Conservation (phyloP, 169 alveolate genomes). For the Eimeria falciformis region DNA sequence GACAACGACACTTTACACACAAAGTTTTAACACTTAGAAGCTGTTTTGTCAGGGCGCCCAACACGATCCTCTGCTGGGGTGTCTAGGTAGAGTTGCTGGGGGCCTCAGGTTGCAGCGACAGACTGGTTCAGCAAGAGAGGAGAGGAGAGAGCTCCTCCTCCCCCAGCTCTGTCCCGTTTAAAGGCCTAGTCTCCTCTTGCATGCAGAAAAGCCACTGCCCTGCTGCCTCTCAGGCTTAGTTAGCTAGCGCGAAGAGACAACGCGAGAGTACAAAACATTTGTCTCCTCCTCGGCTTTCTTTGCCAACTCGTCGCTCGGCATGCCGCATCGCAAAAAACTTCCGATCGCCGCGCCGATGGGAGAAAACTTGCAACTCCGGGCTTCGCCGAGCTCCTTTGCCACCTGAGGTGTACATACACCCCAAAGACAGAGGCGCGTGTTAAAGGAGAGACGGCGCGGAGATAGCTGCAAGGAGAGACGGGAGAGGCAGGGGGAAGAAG, state of each 20-base stretch:
- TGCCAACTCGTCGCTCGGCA: not conserved
- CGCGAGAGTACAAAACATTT: not conserved
- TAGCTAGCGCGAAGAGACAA: not conserved
- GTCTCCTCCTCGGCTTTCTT: not conserved
- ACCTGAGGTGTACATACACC: conserved; percentile 48
- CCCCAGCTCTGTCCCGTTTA: no score
- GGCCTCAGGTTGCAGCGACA: no score
- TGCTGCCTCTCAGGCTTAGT: not conserved
- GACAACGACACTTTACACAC: no score
- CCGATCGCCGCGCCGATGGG: conserved; percentile 69
- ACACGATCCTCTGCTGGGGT: no score
- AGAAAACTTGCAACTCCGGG: conserved; percentile 19
- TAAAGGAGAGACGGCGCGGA: not conserved
- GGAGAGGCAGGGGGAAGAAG: not conserved
- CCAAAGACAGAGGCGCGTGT: not conserved
- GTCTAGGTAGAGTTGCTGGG: no score
- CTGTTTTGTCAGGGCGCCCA: no score
- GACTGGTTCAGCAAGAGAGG: no score
- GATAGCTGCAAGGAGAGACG: not conserved
- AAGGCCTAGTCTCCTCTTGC: no score
- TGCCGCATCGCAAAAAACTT: not conserved
- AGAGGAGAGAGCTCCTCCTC: no score
- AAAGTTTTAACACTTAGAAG: no score
- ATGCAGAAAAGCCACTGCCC: no score
- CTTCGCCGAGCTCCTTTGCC: conserved; percentile 52